Conservation (phyloP, 139 green algal genomes). For the Volvox reticuliferus region DNA sequence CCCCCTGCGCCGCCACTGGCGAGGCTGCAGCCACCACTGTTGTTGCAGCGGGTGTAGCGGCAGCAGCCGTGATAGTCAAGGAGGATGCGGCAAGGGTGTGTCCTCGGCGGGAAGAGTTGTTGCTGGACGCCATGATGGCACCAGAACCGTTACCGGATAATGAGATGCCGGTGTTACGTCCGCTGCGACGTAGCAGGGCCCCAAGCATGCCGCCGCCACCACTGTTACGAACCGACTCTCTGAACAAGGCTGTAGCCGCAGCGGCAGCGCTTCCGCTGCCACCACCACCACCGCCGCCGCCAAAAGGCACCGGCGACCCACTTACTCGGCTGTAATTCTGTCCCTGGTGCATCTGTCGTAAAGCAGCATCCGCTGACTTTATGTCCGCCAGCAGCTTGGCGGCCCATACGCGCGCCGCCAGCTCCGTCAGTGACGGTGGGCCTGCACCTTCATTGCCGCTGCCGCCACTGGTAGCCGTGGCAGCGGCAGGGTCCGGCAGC, state of each 20-base stretch:
- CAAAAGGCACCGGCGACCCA: neutral
- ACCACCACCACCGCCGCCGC: neutral
- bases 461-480: neutral
- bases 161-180: neutral
- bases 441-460: neutral
- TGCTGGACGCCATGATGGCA: neutral
- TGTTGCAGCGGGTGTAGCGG: neutral
- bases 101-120: neutral
- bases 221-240: neutral
- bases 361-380: neutral
- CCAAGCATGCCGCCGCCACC: neutral
- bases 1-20: neutral
- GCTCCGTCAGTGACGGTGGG: neutral
- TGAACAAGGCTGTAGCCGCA: neutral
- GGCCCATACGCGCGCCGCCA: neutral
- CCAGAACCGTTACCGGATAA: neutral
- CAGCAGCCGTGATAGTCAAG: neutral
- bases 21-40: neutral
- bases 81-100: neutral
- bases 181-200: neutral
- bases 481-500: constrained; percentile 3
- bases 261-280: neutral
- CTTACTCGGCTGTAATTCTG: neutral
- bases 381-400: constrained; percentile 11
- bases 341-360: neutral